These are phyloP conservation scores for Calonectria fujianensis DNA, from an alignment of 2,329 filamentous ascomycete genomes.

Conservation along the genomic window DNA sequence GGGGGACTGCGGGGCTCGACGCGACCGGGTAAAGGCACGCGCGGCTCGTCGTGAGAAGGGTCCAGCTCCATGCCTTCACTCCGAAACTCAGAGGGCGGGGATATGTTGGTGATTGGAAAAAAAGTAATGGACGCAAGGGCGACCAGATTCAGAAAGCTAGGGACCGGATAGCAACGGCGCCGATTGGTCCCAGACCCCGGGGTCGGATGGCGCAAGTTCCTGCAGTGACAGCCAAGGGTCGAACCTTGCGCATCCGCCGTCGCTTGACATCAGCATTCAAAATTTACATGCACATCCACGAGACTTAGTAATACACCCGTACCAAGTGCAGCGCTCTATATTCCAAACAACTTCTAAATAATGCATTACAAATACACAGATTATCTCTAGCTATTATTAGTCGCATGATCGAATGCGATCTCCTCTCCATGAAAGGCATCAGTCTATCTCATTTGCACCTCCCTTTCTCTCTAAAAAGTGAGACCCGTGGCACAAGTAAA, in stretches of 20 bases:
- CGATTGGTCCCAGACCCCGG: constrained; percentile 11
- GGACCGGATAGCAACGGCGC: neutral
- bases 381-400: neutral
- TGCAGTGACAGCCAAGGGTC: no score
- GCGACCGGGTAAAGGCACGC: constrained; percentile 1
- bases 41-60: neutral
- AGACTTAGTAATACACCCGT: no score
- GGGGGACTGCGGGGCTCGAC: constrained; percentile 6
- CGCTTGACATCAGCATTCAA: no score
- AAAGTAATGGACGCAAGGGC: neutral
- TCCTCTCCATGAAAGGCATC: no score
- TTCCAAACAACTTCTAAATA: neutral
- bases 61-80: neutral
- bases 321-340: neutral
- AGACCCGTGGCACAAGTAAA: constrained; percentile 7
- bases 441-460: neutral
- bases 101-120: neutral
- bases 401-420: neutral
- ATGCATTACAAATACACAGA: neutral
- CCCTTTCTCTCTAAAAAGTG: neutral
- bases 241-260: no score
- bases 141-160: neutral
- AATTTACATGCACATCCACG: no score
- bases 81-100: neutral
- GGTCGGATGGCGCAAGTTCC: neutral